Evolutionary conservation across 1,284 basidiomycete species (phyloP), one percentile per base, ranked within the genome.

Genomic region (Inonotus hispidus): DNA sequence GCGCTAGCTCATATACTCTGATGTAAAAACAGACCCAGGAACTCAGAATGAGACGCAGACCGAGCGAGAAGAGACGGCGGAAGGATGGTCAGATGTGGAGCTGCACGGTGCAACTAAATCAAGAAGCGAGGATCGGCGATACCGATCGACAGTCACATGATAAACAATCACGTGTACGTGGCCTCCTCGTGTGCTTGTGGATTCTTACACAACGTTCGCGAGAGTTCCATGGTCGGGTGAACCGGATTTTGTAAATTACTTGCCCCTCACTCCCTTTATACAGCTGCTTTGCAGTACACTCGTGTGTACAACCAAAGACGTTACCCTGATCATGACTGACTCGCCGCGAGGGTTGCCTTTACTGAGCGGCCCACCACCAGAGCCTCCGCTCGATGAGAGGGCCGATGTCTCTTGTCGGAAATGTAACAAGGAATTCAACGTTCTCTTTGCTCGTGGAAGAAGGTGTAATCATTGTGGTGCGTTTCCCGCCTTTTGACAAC

Each of bases 391-490:
- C 0, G 69, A 74, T 21, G 69, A 71, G 52, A 68, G 71, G 25
- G 68, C 72, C 19, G 81, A 84, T 60, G 66, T 68, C 39, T 74
- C 77, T 5, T 91, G 88, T 66, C 79, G 87, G 69, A 89, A 84
- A 69, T 91, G 88, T 70, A 82, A 78, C 69, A 90, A 82, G 70
- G 89, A 90, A 70, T 90, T 91, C 71, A 85, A 80, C 67, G 68
- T 88, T 37, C 64, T 90, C 39, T 84, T 91, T 66, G 74, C 82
- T 59, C 75, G 88, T 59, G 77, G 82, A 50, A 78, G 82, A 66
- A 81, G 75, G 64, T 91, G 88, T 70, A 84, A 88, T 70, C 89
- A 91, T 67, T 92, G 88, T 68, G 87, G 88, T 87, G 5, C 10
- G 69, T 66, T 83, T 74, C 29, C 52, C 53, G 29, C 38, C 43